Evolutionary conservation across 306 rosid genomes (phyloP).

Genomic region (Malus asiatica): DNA sequence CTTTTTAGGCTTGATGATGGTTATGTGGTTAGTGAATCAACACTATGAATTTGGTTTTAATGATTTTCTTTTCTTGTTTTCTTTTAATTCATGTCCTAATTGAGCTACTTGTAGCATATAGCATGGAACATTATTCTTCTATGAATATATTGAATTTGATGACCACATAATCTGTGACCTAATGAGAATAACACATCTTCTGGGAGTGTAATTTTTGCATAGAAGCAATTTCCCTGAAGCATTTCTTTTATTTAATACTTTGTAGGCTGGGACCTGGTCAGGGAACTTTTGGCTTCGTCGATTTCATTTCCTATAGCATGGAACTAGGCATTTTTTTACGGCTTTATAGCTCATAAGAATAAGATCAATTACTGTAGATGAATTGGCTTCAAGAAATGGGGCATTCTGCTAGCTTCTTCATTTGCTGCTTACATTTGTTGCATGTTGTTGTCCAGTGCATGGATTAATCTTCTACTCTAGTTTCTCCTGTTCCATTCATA

Average conservation of each 20-base stretch:
- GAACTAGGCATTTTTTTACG: not conserved
- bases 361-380: not conserved
- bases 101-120: not conserved
- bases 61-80: not conserved
- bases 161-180: not conserved
- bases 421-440: not conserved
- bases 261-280: not conserved
- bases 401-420: not conserved
- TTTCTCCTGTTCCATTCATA: not conserved
- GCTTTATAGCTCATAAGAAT: not conserved
- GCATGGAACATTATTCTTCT: not conserved
- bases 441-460: not conserved
- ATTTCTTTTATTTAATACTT: not conserved
- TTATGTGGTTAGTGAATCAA: slow-evolving; percentile 73
- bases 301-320: not conserved
- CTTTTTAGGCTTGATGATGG: slow-evolving; percentile 97
- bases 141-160: not conserved
- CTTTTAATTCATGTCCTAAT: not conserved
- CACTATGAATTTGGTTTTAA: not conserved
- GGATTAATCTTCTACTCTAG: not conserved
- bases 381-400: not conserved
- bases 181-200: not conserved
- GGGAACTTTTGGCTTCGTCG: not conserved
- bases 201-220: not conserved
- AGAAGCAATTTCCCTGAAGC: not conserved